A percentile compares a stretch with the other conserved stretches of the same genome.
phyloP scores from a whole-genome alignment of 495 filamentous ascomycete species.

The Chaetomium tenue region DNA sequence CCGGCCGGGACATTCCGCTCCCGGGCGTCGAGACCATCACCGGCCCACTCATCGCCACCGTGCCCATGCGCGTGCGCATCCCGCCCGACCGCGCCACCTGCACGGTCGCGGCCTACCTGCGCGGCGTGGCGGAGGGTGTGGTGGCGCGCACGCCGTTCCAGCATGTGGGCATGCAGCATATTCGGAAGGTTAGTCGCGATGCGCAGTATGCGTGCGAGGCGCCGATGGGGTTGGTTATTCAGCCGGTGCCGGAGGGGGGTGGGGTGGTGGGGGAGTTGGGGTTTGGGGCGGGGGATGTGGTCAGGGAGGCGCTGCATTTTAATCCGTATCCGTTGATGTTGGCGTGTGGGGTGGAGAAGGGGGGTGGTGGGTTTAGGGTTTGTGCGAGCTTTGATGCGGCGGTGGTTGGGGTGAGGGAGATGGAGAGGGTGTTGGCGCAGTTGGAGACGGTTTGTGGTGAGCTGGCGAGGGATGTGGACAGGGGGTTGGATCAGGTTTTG shows the following conservation, averaged over 20 bases:
- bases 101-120: constrained; percentile 38
- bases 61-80: constrained; percentile 50
- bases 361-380: constrained; percentile 16
- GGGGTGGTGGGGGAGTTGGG: constrained; percentile 36
- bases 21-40: constrained; percentile 47
- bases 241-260: constrained; percentile 37
- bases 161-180: constrained; percentile 68
- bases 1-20: constrained; percentile 48
- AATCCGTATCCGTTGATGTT: constrained; percentile 28
- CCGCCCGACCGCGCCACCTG: constrained; percentile 15
- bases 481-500: constrained; percentile 12
- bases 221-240: constrained; percentile 46
- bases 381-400: constrained; percentile 26
- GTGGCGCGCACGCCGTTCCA: constrained; percentile 59
- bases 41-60: constrained; percentile 57
- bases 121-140: constrained; percentile 53
- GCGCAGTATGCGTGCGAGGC: constrained; percentile 64
- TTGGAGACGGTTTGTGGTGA: constrained; percentile 21
- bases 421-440: constrained; percentile 21
- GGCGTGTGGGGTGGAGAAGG: constrained; percentile 18
- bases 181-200: constrained; percentile 59
- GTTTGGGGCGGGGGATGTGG: constrained; percentile 34
- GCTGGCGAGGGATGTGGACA: constrained; percentile 10
- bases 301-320: constrained; percentile 24
- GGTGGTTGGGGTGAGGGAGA: constrained; percentile 5